Evolutionary conservation across 169 alveolate species (phyloP).

Genomic region (Plasmodium inui): DNA sequence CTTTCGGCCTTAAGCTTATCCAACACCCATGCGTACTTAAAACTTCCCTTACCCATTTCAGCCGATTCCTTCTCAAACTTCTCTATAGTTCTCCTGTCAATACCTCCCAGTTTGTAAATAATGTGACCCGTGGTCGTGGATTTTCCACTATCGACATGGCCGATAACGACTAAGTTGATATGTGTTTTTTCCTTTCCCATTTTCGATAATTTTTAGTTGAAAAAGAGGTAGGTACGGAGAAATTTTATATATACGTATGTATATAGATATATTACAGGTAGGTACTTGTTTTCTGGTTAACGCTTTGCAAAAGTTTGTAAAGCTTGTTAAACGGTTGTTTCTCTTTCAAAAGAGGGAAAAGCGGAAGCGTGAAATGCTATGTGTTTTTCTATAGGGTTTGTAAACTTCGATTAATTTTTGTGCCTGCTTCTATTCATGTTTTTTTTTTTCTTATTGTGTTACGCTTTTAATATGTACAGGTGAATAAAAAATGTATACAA

Average conservation of each 20-base stretch:
- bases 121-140: constrained; percentile 97
- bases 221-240: not conserved
- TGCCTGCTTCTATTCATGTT: not conserved
- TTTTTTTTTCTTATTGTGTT: too few relatives aligned
- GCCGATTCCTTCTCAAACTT: constrained; percentile 96
- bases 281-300: constrained; percentile 94
- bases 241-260: constrained; percentile 59
- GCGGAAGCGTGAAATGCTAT: not conserved
- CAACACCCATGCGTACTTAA: constrained; percentile 98
- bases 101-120: constrained; percentile 96
- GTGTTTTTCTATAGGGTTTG: not conserved
- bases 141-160: constrained; percentile 99
- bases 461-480: not conserved
- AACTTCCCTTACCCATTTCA: constrained; percentile 95
- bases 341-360: not conserved
- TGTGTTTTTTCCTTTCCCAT: constrained; percentile 93
- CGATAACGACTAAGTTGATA: constrained; percentile 95
- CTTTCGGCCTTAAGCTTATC: constrained; percentile 99
- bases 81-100: constrained; percentile 95
- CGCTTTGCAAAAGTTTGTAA: constrained; percentile 95
- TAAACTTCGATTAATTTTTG: too few relatives aligned
- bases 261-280: constrained; percentile 82
- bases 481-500: not conserved
- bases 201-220: not conserved
- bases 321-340: not conserved